Evolutionary conservation across 176 grass and related monocot species (phyloP), one percentile per base, ranked within the genome.

Genomic region (Musa beccarii): DNA sequence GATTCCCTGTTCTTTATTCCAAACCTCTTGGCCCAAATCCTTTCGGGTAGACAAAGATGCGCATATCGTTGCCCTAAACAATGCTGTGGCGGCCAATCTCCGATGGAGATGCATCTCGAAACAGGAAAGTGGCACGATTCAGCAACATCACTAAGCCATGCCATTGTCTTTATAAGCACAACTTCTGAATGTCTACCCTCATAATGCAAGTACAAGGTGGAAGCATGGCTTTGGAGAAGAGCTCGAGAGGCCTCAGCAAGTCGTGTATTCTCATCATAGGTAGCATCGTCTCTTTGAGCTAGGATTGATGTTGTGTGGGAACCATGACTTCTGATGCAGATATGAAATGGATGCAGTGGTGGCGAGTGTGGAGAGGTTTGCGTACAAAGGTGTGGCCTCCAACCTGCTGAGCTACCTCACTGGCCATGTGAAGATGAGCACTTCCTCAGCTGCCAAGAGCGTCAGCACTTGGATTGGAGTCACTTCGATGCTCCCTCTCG

Each of bases 361-460:
- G 80, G 95, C 95, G 2, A 72, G 95, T 62, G 90, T 87, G 77
- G 87, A 92, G 73, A 81, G 95, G 77, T 93, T 98, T 75, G 82
- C 88, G 10, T 89, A 93, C 86, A 98, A 98, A 79, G 95, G 95
- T 12, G 80, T 98, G 84, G 80, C 88, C 52, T 98, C 88, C 9
- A 98, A 98, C 75, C 81, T 98, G 84, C 88, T 93, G 75, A 94
- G 84, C 6, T 94, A 94, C 78, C 87, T 99, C 19, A 91, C 90
- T 23, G 70, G 75, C 65, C 86, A 91, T 2, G 84, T 94, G 21
- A 76, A 78, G 69, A 99, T 94, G 88, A 99, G 84, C 90, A 84
- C 88, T 52, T 79, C 95, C 20, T 79, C 95, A 3, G 94, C 94
- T 2, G 94, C 94, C 2, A 91, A 85, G 84, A 89, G 82, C 55